phyloP scores from a whole-genome alignment of 495 filamentous ascomycete genomes.

The Tuber indicum region DNA sequence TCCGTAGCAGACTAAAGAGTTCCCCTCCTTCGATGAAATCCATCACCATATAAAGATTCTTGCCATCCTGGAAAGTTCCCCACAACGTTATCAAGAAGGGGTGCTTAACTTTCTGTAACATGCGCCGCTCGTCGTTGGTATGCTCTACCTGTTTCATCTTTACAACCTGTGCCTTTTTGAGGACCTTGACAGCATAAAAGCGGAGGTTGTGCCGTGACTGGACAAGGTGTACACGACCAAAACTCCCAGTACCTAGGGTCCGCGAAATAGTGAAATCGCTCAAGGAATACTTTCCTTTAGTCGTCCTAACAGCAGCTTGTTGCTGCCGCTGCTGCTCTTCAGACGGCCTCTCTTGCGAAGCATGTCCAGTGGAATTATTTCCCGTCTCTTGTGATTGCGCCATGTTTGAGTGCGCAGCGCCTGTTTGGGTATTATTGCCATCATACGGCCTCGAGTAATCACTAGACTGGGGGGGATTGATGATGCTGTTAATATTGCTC shows the following conservation, averaged over 20 bases:
- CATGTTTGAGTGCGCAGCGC: conserved; percentile 39
- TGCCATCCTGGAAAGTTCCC: conserved; percentile 94
- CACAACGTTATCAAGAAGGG: conserved; percentile 95
- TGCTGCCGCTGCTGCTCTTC: conserved; percentile 36
- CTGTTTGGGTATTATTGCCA: conserved; percentile 32
- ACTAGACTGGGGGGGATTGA: conserved; percentile 57
- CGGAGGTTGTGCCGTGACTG: conserved; percentile 95
- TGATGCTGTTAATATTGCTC: conserved; percentile 61
- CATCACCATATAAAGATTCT: conserved; percentile 99
- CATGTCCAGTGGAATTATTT: conserved; percentile 21
- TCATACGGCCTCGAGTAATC: conserved; percentile 44
- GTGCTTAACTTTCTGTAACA: conserved; percentile 92
- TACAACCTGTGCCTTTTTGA: conserved; percentile 97
- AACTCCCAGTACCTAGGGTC: conserved; percentile 92
- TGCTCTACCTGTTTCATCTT: conserved; percentile 99
- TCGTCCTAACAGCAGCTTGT: conserved; percentile 55
- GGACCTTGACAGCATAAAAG: conserved; percentile 94
- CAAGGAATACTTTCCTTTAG: conserved; percentile 97
- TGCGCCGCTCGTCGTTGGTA: conserved; percentile 92
- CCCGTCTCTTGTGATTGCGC: conserved; percentile 36
- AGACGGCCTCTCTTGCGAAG: conserved; percentile 34
- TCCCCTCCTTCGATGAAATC: conserved; percentile 99
- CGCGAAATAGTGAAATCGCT: conserved; percentile 79
- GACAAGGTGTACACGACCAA: conserved; percentile 90
- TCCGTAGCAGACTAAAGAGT: conserved; percentile 87